These are phyloP conservation scores for Lactarius deliciosus DNA, from an alignment of 768 basidiomycete species.

Conservation along the genomic window DNA sequence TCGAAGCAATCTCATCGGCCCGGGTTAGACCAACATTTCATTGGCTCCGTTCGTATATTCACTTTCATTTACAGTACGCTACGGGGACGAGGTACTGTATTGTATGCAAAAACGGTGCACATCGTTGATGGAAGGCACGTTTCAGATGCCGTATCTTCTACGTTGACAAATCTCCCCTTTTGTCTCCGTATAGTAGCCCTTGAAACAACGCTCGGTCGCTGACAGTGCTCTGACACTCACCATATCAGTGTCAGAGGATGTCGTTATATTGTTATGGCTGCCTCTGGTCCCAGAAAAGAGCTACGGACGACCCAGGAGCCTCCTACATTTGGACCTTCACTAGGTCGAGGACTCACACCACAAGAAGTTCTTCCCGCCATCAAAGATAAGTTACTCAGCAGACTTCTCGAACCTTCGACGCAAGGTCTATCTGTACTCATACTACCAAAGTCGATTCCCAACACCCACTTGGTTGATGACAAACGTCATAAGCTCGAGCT, in stretches of 20 bases:
- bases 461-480: slow-evolving; percentile 47
- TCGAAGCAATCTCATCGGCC: too few relatives aligned
- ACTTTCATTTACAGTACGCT: slow-evolving; percentile 80
- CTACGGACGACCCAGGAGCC: slow-evolving; percentile 76
- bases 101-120: slow-evolving; percentile 66
- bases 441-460: slow-evolving; percentile 90
- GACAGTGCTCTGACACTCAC: background rate
- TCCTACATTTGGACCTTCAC: slow-evolving; percentile 68
- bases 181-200: slow-evolving; percentile 26
- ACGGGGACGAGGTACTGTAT: slow-evolving; percentile 89
- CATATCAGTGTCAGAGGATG: slow-evolving; percentile 56
- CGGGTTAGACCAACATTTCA: too few relatives aligned
- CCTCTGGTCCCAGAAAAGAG: slow-evolving; percentile 79
- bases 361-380: slow-evolving; percentile 90
- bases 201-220: background rate
- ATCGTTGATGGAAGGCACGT: slow-evolving; percentile 63
- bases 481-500: slow-evolving; percentile 54
- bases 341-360: slow-evolving; percentile 83
- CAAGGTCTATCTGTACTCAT: slow-evolving; percentile 56
- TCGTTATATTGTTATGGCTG: slow-evolving; percentile 72
- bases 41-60: slow-evolving; percentile 31
- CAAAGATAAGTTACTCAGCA: slow-evolving; percentile 61
- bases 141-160: slow-evolving; percentile 36
- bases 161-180: slow-evolving; percentile 36
- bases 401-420: slow-evolving; percentile 69